A percentile compares a stretch with the other conserved stretches of the same genome.
Conservation (phyloP, 1,139 yeast genomes). For the Yamadazyma sp. region DNA sequence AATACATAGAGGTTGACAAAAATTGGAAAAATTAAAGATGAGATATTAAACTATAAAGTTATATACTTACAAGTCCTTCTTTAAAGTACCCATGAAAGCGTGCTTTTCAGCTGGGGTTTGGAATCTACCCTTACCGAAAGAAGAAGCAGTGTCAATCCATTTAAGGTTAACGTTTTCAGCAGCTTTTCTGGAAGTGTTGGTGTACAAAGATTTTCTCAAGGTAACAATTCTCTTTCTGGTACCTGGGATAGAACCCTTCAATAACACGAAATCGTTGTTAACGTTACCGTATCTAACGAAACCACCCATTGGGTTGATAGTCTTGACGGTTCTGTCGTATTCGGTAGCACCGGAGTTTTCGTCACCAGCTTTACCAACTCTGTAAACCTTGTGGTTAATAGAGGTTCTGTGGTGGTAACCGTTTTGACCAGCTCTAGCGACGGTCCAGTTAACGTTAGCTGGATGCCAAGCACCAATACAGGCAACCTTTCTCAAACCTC, state of each 20-base stretch:
- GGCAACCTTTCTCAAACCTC: constrained; percentile 99
- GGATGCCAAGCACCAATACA: constrained; percentile 99
- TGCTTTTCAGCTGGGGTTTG: constrained; percentile 99
- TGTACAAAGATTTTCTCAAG: constrained; percentile 97
- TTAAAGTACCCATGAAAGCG: constrained; percentile 99
- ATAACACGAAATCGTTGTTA: constrained; percentile 94
- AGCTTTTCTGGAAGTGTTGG: constrained; percentile 97
- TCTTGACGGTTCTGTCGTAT: constrained; percentile 99
- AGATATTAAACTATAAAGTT: background rate
- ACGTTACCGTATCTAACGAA: constrained; percentile 99
- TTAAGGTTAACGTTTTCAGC: constrained; percentile 94
- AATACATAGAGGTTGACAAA: too few relatives aligned
- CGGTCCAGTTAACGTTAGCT: constrained; percentile 99
- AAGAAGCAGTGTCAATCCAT: constrained; percentile 99
- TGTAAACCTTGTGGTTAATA: constrained; percentile 99
- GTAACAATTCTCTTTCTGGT: constrained; percentile 99
- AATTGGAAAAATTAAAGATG: constrained; percentile 1
- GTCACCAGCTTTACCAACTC: constrained; percentile 96
- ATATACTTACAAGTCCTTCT: constrained; percentile 67
- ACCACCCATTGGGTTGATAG: constrained; percentile 99
- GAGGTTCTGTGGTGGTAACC: constrained; percentile 99
- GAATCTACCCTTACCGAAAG: constrained; percentile 99
- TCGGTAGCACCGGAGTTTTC: constrained; percentile 94
- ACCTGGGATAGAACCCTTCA: constrained; percentile 99
- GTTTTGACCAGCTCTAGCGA: constrained; percentile 99